phyloP scores from a whole-genome alignment of 1,284 basidiomycete genomes.

The Salmacisia buchloeana region DNA sequence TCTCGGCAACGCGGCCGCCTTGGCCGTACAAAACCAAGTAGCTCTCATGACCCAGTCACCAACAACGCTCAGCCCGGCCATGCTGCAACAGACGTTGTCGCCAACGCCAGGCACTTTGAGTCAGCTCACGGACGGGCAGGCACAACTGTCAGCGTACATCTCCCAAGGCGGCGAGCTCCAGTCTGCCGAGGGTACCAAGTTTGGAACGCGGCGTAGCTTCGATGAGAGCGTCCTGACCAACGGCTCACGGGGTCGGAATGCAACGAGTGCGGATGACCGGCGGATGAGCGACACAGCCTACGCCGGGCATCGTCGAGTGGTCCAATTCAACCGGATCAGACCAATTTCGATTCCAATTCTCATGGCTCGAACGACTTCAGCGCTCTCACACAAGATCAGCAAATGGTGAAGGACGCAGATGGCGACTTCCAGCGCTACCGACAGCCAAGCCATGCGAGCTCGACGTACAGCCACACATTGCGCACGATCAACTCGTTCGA shows the following conservation, averaged over 20 bases:
- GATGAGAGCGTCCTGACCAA: not conserved
- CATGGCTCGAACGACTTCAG: not conserved
- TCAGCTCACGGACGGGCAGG: too few species aligned
- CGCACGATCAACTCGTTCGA: not conserved
- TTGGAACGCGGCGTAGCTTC: not conserved
- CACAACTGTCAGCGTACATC: too few species aligned
- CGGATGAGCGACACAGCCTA: not conserved
- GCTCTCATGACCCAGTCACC: not conserved
- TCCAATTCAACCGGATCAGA: not conserved
- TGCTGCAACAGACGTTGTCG: slow-evolving; percentile 5
- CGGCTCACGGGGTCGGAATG: not conserved
- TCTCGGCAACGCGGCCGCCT: not conserved
- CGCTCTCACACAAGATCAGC: not conserved
- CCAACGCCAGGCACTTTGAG: too few species aligned
- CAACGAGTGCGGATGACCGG: not conserved
- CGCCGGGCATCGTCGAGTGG: not conserved
- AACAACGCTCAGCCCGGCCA: not conserved
- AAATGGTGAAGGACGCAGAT: not conserved
- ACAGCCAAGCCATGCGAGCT: not conserved
- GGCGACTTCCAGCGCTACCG: not conserved
- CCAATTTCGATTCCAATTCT: too few species aligned
- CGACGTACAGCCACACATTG: not conserved
- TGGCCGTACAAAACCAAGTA: not conserved
- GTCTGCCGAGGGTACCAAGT: not conserved
- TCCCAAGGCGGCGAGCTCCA: not conserved